Evolutionary conservation across 495 filamentous ascomycete species (phyloP).

Genomic region (Tetracladium setigerum): DNA sequence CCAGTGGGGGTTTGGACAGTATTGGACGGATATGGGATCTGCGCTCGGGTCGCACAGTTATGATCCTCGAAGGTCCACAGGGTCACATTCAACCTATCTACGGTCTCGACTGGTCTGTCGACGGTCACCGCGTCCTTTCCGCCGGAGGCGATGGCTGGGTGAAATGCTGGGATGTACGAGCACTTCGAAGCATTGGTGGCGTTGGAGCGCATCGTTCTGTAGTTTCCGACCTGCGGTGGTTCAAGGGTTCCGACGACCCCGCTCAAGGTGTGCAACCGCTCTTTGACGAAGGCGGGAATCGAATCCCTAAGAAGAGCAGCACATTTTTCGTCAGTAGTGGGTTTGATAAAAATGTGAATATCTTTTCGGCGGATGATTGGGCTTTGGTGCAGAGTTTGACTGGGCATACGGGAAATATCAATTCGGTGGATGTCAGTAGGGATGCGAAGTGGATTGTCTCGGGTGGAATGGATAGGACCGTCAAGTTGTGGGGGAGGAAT

Average conservation of each 20-base stretch:
- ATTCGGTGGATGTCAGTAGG: constrained; percentile 76
- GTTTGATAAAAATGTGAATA: constrained; percentile 92
- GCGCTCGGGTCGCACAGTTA: constrained; percentile 87
- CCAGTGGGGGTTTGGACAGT: constrained; percentile 85
- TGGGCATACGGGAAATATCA: constrained; percentile 85
- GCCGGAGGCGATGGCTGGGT: constrained; percentile 93
- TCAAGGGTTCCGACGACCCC: constrained; percentile 68
- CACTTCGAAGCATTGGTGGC: constrained; percentile 71
- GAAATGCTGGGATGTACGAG: constrained; percentile 95
- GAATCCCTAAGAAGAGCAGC: constrained; percentile 58
- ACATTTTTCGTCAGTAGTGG: constrained; percentile 88
- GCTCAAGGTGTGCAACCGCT: constrained; percentile 47
- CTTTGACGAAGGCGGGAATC: constrained; percentile 51
- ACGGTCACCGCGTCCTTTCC: constrained; percentile 81
- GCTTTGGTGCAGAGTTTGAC: constrained; percentile 77
- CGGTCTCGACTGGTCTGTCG: constrained; percentile 83
- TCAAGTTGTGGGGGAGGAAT: constrained; percentile 93
- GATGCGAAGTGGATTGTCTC: constrained; percentile 91
- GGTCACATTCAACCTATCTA: constrained; percentile 92
- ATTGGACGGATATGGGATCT: constrained; percentile 96
- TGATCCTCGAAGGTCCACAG: constrained; percentile 89
- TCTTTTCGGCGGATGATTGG: constrained; percentile 97
- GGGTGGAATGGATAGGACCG: constrained; percentile 86
- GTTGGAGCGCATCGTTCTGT: constrained; percentile 89
- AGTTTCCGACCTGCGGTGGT: constrained; percentile 91